These are phyloP conservation scores for Rossbeevera mucosa DNA, from an alignment of 768 basidiomycete genomes.

Conservation along the genomic window DNA sequence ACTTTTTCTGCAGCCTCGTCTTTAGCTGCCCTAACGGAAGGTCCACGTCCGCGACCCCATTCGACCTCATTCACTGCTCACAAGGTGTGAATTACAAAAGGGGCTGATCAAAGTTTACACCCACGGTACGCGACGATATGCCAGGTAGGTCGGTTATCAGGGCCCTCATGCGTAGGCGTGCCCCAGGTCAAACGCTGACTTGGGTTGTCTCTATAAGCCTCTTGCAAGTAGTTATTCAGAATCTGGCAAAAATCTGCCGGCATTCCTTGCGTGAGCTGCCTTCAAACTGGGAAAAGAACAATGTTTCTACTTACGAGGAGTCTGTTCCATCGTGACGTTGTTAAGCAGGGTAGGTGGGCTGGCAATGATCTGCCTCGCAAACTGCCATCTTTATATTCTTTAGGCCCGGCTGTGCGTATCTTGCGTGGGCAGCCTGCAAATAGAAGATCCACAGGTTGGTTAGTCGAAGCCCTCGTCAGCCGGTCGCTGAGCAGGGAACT, in stretches of 20 bases:
- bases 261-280: not conserved
- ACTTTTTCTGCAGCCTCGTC: constrained; percentile 20
- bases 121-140: constrained; percentile 18
- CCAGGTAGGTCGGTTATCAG: constrained; percentile 23
- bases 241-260: constrained; percentile 18
- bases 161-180: constrained; percentile 6
- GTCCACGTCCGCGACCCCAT: constrained; percentile 20
- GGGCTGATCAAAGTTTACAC: constrained; percentile 1
- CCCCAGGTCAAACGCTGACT: constrained; percentile 17
- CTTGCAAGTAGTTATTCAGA: constrained; percentile 23
- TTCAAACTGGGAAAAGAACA: not conserved
- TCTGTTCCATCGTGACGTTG: constrained; percentile 3
- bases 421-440: not conserved
- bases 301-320: constrained; percentile 8
- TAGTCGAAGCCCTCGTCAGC: constrained; percentile 3
- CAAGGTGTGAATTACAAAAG: not conserved
- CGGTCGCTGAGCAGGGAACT: not conserved
- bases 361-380: not conserved
- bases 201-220: constrained; percentile 11
- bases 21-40: constrained; percentile 17
- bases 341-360: not conserved
- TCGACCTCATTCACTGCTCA: constrained; percentile 18
- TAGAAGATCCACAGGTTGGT: constrained; percentile 24
- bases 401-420: constrained; percentile 11
- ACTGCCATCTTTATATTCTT: constrained; percentile 15